phyloP scores from a whole-genome alignment of 2,329 filamentous ascomycete genomes.

The Pseudogymnoascus sp. region DNA sequence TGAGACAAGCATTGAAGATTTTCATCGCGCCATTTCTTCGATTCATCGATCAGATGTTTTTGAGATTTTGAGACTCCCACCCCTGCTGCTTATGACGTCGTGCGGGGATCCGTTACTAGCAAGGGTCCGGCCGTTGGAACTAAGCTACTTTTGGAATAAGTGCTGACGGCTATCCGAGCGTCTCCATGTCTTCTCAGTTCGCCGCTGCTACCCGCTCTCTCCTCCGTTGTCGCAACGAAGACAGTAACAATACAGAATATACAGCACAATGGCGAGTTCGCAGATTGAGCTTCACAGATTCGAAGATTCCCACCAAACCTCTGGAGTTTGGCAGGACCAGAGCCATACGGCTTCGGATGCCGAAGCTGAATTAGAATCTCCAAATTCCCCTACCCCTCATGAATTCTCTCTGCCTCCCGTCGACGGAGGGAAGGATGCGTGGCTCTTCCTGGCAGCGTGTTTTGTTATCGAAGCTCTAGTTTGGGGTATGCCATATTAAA shows the following conservation, averaged over 20 bases:
- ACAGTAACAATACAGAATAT: not conserved
- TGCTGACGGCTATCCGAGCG: not conserved
- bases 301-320: conserved; percentile 3
- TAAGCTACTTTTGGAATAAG: not conserved
- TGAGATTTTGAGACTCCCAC: not conserved
- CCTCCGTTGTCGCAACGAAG: conserved; percentile 1
- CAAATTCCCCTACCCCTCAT: not conserved
- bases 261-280: not conserved
- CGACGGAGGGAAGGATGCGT: conserved; percentile 33
- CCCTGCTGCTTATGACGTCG: conserved; percentile 2
- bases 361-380: not conserved
- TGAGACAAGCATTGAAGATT: not conserved
- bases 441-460: conserved; percentile 42
- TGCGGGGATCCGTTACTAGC: not conserved
- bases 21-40: not conserved
- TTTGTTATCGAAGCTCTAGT: conserved; percentile 48
- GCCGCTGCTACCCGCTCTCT: conserved; percentile 2
- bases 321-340: conserved; percentile 5
- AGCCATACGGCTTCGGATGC: not conserved
- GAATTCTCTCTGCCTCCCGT: conserved; percentile 30
- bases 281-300: conserved; percentile 3
- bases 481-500: conserved; percentile 38
- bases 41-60: not conserved
- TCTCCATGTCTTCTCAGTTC: not conserved
- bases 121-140: not conserved